phyloP scores from a whole-genome alignment of 2,329 filamentous ascomycete species.

The Whalleya microplaca region DNA sequence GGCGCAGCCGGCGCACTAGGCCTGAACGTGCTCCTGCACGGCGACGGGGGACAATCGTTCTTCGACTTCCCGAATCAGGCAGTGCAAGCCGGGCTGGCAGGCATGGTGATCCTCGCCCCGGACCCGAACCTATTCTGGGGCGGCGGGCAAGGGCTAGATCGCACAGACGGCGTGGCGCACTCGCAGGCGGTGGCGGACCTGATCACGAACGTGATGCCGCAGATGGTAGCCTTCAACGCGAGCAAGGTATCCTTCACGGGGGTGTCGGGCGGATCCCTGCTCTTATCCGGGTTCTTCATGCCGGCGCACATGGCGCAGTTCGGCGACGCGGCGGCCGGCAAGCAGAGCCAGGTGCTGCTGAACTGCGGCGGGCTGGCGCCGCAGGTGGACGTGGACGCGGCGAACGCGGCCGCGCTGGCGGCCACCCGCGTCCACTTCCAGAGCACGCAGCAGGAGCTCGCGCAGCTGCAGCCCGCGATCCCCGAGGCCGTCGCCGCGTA shows the following conservation, averaged over 20 bases:
- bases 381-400: constrained; percentile 53
- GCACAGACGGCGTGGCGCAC: constrained; percentile 59
- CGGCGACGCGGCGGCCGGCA: constrained; percentile 13
- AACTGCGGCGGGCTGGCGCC: constrained; percentile 60
- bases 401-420: constrained; percentile 43
- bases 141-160: constrained; percentile 53
- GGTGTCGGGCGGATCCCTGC: constrained; percentile 57
- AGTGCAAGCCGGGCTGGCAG: constrained; percentile 54
- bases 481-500: constrained; percentile 55
- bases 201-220: constrained; percentile 51
- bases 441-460: constrained; percentile 55
- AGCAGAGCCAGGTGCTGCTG: constrained; percentile 55
- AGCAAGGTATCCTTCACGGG: constrained; percentile 60
- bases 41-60: constrained; percentile 63
- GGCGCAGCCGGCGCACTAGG: constrained; percentile 45
- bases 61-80: constrained; percentile 61
- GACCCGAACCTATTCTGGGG: constrained; percentile 62
- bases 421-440: constrained; percentile 60
- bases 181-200: constrained; percentile 59
- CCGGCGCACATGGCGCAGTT: constrained; percentile 58
- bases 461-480: constrained; percentile 52
- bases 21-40: constrained; percentile 62
- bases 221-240: constrained; percentile 57
- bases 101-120: constrained; percentile 57
- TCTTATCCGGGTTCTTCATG: constrained; percentile 61